Base-by-base conservation (phyloP, 352 stramenopile species). In the Phytophthora hibernalis region DNA sequence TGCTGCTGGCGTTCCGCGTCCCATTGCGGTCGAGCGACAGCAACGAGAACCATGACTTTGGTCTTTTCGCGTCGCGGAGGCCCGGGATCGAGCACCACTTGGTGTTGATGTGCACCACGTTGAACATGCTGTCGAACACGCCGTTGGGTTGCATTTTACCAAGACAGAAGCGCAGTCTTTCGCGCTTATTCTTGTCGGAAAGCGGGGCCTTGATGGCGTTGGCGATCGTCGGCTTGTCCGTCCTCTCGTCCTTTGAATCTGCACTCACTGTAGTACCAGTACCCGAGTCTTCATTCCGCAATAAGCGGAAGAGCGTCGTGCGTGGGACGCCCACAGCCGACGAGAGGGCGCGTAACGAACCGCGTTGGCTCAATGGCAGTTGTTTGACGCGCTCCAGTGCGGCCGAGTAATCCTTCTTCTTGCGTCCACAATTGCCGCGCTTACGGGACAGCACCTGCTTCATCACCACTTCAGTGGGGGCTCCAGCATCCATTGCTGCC, bases 351-450 rank as follows among this genome's bases (percentile, higher is more conserved):
- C 75, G 65, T 15, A 83, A 38, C 5, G 68, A 80, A 11, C 69
- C 61, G 18, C 72, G 72, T 52, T 79, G 72, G 48, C 66, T 75
- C 43, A 77, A 53, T 11, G 74, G 74, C 5, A 82, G 60, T 60
- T 79, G 54, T 35, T 79, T 82, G 7, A 79, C 55, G 21, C 54
- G 68, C 44, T 75, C 74, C 42, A 82, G 30, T 1, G 61, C 70
- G 4, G 59, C 70, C 33, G 74, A 73, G 50, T 82, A 79, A 49
- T 82, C 74, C 31, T 82, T 82, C 60, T 77, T 79, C 48, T 79
- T 79, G 24, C 70, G 67, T 30, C 74, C 74, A 15, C 67, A 82
- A 31, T 82, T 82, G 15, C 70, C 70, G 31, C 74, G 74, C 28
- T 79, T 82, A 16, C 65, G 65, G 4, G 74, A 82, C 21, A 82